Evolutionary conservation across 495 filamentous ascomycete genomes (phyloP), one percentile per base, ranked within the genome.

Genomic region (Penicillium arizonense): DNA sequence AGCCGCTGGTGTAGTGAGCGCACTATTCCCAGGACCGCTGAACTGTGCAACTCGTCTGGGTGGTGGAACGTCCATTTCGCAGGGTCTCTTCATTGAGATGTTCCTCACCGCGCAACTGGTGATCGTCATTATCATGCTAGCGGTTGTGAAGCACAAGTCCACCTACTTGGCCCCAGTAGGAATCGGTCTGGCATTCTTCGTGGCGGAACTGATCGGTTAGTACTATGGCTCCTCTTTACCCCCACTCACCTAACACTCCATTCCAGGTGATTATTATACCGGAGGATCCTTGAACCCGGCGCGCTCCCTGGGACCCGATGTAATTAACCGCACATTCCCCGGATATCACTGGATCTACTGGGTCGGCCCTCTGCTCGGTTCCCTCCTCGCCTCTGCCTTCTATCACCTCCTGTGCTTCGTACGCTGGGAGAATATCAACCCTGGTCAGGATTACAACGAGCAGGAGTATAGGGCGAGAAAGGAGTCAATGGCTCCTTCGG

Each of bases 41-140:
- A 75, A 74, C 30, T 84, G 88, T n/a, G 57, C 59, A 1, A 91
- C 87, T 0, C 75, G 76, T 5, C 71, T 91, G 1, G 77, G 78
- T 8, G 73, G 72, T 0, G 79, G 77, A 2, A 72, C 87, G 0
- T 82, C 77, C 5, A 76, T 82, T 20, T 75, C 74, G 0, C 86
- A 88, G 57, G 88, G 88, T 4, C 68, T 91, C 12, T 81, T 91
- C 67, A 89, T 94, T 50, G 90, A 94, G 69, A 79, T 88, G 73
- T 86, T 96, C 55, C 77, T 93, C 11, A 94, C 90, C 0, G 80
- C 86, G 2, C 80, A 90, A 65, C 71, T 96, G 28, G 82, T 91
- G 16, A 83, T 92, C 49, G 80, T 87, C 5, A 85, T 93, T 30
- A 87, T 92, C 70, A 90, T 95, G 81, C 70, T 94, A 42, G 89